Percentiles rank a stretch among this genome's conserved stretches.
phyloP scores from a whole-genome alignment of 345 rosid species.

The Citrus maxima region DNA sequence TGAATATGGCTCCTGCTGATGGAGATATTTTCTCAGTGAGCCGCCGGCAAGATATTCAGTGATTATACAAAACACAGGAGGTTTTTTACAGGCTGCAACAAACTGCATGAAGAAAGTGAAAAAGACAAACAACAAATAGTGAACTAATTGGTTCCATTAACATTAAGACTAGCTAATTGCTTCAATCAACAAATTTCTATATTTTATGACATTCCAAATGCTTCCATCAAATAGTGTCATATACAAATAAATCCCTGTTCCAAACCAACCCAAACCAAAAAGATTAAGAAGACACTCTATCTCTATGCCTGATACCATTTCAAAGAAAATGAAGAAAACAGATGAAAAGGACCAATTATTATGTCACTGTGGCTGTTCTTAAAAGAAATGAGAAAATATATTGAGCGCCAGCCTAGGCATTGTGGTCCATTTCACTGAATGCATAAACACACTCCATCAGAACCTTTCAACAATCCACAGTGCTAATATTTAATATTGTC shows the following conservation, averaged over 20 bases:
- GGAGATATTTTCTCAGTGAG: conserved; percentile 63
- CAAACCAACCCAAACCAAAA: background rate
- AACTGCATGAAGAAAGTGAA: conserved; percentile 40
- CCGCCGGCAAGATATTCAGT: conserved; percentile 74
- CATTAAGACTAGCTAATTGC: background rate
- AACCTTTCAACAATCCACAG: background rate
- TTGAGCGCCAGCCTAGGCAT: background rate
- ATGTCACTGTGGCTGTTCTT: background rate
- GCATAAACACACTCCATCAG: background rate
- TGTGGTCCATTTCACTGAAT: background rate
- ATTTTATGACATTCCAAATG: background rate
- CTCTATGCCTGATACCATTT: background rate
- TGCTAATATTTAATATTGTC: background rate
- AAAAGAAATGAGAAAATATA: background rate
- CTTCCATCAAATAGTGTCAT: background rate
- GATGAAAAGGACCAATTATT: background rate
- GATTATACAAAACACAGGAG: conserved; percentile 65
- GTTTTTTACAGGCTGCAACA: conserved; percentile 71
- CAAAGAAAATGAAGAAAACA: background rate
- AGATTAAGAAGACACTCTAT: background rate
- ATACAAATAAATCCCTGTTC: background rate
- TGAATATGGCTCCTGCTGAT: conserved; percentile 68
- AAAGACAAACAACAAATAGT: background rate
- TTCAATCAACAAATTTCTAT: background rate
- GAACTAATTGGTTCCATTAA: background rate